Evolutionary conservation across 148 eudicot genomes (phyloP).

Genomic region (Gaultheria prostrata): DNA sequence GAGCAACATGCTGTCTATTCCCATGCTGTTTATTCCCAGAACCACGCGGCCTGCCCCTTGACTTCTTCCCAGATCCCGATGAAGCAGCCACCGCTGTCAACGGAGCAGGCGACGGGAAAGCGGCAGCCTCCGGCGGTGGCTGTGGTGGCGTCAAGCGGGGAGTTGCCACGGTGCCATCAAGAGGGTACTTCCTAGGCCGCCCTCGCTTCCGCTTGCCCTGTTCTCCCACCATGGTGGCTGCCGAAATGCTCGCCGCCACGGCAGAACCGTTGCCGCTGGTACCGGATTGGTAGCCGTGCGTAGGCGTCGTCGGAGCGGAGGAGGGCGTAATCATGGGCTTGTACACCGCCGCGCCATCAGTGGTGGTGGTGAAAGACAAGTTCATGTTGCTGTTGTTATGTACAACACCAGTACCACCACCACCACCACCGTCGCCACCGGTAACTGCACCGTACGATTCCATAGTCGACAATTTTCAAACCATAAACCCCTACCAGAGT

Average conservation of each 20-base stretch:
- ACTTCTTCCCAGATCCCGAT: conserved; percentile 24
- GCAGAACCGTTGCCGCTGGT: conserved; percentile 18
- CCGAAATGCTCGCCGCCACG: background rate
- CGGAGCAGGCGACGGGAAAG: conserved; percentile 15
- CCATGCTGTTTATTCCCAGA: conserved; percentile 24
- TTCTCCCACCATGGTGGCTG: conserved; percentile 13
- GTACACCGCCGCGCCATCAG: conserved; percentile 32
- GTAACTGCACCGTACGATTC: conserved; percentile 8
- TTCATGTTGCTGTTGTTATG: conserved; percentile 26
- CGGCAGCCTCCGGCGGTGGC: conserved; percentile 3
- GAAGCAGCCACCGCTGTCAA: background rate
- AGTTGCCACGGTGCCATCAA: conserved; percentile 31
- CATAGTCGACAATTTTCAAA: conserved; percentile 9
- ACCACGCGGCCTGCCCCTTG: conserved; percentile 55
- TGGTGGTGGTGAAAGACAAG: conserved; percentile 20
- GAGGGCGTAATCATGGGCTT: conserved; percentile 24
- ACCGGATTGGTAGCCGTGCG: background rate
- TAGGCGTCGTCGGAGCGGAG: conserved; percentile 12
- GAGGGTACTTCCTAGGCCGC: conserved; percentile 51
- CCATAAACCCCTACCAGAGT: conserved; percentile 12
- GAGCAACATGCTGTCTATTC: conserved; percentile 25
- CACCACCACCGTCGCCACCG: background rate
- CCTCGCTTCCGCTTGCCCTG: conserved; percentile 43
- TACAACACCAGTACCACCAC: background rate
- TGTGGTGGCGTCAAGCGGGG: conserved; percentile 8